A percentile compares a stretch with the other conserved stretches of the same genome.
Conservation (phyloP, 305 asterid genomes). For the Fraxinus xanthoxyloides region DNA sequence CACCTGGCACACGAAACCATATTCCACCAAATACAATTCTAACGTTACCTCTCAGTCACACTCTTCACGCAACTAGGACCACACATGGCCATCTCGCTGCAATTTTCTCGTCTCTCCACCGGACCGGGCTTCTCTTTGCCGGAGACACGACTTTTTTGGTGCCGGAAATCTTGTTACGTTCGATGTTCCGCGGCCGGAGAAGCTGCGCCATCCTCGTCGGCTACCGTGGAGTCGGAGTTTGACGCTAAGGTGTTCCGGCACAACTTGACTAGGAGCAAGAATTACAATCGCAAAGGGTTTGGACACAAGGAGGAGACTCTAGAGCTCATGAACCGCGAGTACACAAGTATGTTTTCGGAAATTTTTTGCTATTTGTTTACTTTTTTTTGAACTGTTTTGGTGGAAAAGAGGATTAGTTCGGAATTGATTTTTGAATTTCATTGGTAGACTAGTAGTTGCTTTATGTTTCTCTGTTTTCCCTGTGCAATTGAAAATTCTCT, state of each 20-base stretch:
- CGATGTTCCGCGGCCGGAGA: conserved; percentile 69
- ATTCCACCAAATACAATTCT: not conserved
- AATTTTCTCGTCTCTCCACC: conserved; percentile 53
- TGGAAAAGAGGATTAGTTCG: not conserved
- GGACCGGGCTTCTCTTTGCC: conserved; percentile 50
- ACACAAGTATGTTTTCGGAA: conserved; percentile 51
- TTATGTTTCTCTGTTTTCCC: not conserved
- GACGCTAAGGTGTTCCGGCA: conserved; percentile 79
- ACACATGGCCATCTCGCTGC: conserved; percentile 72
- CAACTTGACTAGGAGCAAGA: conserved; percentile 81
- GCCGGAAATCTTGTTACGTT: conserved; percentile 44
- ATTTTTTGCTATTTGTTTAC: not conserved
- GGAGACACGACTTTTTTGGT: conserved; percentile 48
- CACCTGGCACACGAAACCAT: conserved; percentile 1
- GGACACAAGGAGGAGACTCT: conserved; percentile 79
- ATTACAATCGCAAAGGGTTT: conserved; percentile 87
- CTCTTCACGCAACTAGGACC: not conserved
- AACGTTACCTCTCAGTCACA: not conserved
- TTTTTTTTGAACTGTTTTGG: not conserved
- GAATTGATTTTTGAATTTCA: not conserved
- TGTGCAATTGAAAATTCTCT: not conserved
- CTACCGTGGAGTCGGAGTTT: conserved; percentile 49
- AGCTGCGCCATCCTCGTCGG: conserved; percentile 42
- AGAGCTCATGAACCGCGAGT: conserved; percentile 78
- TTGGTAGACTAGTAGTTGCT: not conserved